phyloP scores from a whole-genome alignment of 2,329 filamentous ascomycete genomes.

The Penicillium griseofulvum region DNA sequence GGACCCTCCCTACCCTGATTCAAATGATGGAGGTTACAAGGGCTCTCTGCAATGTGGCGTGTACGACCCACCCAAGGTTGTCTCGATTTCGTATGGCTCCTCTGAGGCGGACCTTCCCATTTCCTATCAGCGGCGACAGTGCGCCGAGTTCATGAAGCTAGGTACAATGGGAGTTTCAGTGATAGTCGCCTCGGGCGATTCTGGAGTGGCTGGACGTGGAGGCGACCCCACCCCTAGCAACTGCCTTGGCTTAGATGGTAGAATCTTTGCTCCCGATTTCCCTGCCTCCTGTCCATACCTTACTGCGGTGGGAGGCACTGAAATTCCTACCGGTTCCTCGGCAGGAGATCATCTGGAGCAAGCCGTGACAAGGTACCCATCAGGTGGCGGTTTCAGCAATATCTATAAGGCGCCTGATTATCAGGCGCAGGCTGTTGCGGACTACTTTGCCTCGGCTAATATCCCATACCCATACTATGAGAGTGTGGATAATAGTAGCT shows the following conservation, averaged over 20 bases:
- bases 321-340: slow-evolving; percentile 31
- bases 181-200: slow-evolving; percentile 49
- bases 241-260: slow-evolving; percentile 35
- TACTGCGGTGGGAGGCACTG: slow-evolving; percentile 42
- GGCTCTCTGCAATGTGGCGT: slow-evolving; percentile 45
- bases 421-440: slow-evolving; percentile 37
- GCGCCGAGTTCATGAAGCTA: slow-evolving; percentile 49
- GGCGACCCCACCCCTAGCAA: slow-evolving; percentile 31
- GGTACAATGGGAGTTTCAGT: slow-evolving; percentile 50
- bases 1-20: slow-evolving; percentile 47
- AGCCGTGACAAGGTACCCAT: slow-evolving; percentile 38
- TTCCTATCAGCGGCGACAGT: slow-evolving; percentile 40
- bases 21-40: slow-evolving; percentile 41
- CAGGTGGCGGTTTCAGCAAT: slow-evolving; percentile 46
- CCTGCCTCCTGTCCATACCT: slow-evolving; percentile 35
- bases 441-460: slow-evolving; percentile 33
- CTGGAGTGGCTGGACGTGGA: slow-evolving; percentile 39
- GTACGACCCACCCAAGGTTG: slow-evolving; percentile 38
- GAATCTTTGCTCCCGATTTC: slow-evolving; percentile 40
- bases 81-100: slow-evolving; percentile 38
- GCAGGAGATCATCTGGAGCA: slow-evolving; percentile 34
- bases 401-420: slow-evolving; percentile 42
- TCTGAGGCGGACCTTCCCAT: slow-evolving; percentile 36
- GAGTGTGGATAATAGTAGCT: slow-evolving; percentile 31
- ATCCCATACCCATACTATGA: slow-evolving; percentile 32